These are phyloP conservation scores for Nakazawaea ishiwadae DNA, from an alignment of 805 yeast genomes.

Conservation along the genomic window DNA sequence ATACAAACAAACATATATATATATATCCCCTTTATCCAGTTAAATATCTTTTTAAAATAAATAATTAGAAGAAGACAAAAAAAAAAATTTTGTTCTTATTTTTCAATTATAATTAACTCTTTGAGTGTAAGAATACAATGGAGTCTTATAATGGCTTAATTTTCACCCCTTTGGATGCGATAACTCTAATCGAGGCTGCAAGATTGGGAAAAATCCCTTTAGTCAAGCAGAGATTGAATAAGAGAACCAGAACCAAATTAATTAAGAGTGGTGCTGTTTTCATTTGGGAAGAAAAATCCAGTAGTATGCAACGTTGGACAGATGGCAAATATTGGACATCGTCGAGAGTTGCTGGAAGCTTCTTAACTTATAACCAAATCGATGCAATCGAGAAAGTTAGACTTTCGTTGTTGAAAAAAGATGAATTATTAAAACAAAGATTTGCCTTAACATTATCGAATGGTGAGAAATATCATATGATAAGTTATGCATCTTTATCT, in stretches of 20 bases:
- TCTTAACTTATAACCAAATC: constrained; percentile 59
- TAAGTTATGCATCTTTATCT: constrained; percentile 19
- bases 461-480: constrained; percentile 27
- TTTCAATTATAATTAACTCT: too few species aligned
- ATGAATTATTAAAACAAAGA: constrained; percentile 30
- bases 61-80: too few species aligned
- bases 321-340: constrained; percentile 75
- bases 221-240: constrained; percentile 51
- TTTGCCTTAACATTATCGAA: constrained; percentile 29
- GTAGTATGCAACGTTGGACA: constrained; percentile 74
- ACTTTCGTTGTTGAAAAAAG: constrained; percentile 10
- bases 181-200: constrained; percentile 61
- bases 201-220: constrained; percentile 50
- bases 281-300: constrained; percentile 67
- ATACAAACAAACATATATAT: too few species aligned
- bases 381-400: constrained; percentile 25
- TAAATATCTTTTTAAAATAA: too few species aligned
- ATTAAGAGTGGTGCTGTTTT: constrained; percentile 58
- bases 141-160: constrained; percentile 60
- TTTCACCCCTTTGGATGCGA: constrained; percentile 53
- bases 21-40: too few species aligned
- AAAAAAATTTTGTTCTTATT: too few species aligned
- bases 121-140: too few species aligned
- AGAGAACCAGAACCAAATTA: constrained; percentile 41
- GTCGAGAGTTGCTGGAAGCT: constrained; percentile 60